Percentiles rank a stretch among this genome's conserved stretches.
phyloP scores from a whole-genome alignment of 2,329 filamentous ascomycete species.

The Rugonectria rugulosa region DNA sequence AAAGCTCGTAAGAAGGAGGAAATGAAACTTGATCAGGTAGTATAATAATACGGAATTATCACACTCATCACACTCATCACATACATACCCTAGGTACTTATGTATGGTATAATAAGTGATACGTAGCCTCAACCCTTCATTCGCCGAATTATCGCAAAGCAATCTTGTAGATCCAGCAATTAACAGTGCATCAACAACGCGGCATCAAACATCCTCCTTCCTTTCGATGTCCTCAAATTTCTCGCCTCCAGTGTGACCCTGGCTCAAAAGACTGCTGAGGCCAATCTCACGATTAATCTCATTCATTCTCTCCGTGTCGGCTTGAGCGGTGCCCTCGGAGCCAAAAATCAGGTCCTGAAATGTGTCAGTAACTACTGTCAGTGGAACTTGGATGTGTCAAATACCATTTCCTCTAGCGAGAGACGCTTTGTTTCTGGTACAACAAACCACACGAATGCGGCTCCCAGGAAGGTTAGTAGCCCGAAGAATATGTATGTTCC shows the following conservation, averaged over 20 bases:
- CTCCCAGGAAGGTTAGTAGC: conserved; percentile 67
- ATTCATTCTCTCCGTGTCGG: conserved; percentile 75
- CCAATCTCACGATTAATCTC: conserved; percentile 77
- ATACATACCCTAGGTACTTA: too few relatives aligned
- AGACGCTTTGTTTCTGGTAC: conserved; percentile 71
- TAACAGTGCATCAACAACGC: too few relatives aligned
- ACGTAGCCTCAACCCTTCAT: too few relatives aligned
- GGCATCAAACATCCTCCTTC: not conserved
- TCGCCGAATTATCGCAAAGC: too few relatives aligned
- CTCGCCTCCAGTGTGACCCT: not conserved
- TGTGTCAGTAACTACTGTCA: conserved; percentile 8
- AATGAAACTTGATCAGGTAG: too few relatives aligned
- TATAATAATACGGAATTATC: too few relatives aligned
- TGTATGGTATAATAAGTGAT: too few relatives aligned
- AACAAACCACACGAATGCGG: conserved; percentile 67
- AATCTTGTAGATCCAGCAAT: too few relatives aligned
- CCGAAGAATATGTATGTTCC: conserved; percentile 79
- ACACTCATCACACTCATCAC: too few relatives aligned
- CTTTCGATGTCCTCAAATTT: not conserved
- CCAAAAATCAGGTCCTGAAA: conserved; percentile 70
- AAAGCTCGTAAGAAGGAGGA: too few relatives aligned
- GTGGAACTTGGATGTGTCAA: conserved; percentile 21
- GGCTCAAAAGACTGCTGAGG: conserved; percentile 42
- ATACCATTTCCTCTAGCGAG: conserved; percentile 69
- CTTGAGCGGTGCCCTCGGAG: conserved; percentile 69